Evolutionary conservation across 345 rosid species (phyloP), one percentile per base, ranked within the genome.

Genomic region (Mallotus nudiflorus): DNA sequence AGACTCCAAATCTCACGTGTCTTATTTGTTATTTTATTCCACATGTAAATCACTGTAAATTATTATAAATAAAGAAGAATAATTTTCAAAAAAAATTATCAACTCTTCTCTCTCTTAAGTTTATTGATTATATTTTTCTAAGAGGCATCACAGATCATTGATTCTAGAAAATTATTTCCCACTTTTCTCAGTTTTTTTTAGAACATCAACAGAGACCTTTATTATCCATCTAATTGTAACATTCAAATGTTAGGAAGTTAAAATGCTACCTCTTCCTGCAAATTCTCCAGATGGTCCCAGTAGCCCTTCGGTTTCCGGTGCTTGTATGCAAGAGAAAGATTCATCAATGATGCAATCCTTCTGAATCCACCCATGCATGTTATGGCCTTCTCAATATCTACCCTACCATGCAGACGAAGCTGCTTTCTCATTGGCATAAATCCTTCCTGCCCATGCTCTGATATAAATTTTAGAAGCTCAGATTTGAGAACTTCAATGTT

Each of bases 381-480:
- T 58, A 95, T 90, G 51, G 97, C 96, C 82, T 95, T 95, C 77
- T 95, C 99, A 59, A 91, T 89, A 77, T 95, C 97, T 31, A 91
- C 96, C 80, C 99, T 85, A 54, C 99, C 92, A 61, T 85, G 96
- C 72, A 82, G 52, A 54, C 97, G 91, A 6, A 95, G 97, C 75
- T 95, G 99, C 75, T 95, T 95, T 80, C 99, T 88, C 97, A 91
- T 95, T 0, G 97, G 99, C 99, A 95, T 95, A 81, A 91, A 95
- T 56, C 99, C 99, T 80, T 90, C 97, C 74, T 90, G 93, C 48
- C 99, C 99, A 61, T 90, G 90, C 67, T 87, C 89, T 22, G 85
- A 77, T 73, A 95, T 83, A 73, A 95, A 95, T 72, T 87, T 88
- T 69, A 87, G 69, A 54, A 95, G 87, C 80, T 95, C 99, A 18